These are phyloP conservation scores for Thalassiosira hispida DNA, from an alignment of 352 stramenopile genomes.

Conservation along the genomic window DNA sequence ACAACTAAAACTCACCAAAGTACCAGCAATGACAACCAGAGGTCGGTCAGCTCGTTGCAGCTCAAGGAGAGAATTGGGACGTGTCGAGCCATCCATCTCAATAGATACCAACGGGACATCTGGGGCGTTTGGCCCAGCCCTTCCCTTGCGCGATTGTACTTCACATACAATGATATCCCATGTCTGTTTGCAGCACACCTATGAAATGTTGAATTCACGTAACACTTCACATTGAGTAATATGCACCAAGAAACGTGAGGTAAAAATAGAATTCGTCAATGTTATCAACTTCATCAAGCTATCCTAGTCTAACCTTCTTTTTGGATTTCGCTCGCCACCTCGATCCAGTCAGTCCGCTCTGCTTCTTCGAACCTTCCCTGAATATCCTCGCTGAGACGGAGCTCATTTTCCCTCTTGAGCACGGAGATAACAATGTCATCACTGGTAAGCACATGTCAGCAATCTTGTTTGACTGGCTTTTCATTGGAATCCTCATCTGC, in stretches of 20 bases:
- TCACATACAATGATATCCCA: conserved; percentile 22
- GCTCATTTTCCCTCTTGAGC: conserved; percentile 27
- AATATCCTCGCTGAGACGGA: conserved; percentile 14
- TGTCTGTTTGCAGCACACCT: conserved; percentile 29
- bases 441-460: conserved; percentile 1
- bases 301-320: no score
- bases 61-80: conserved; percentile 4
- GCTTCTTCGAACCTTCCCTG: conserved; percentile 18
- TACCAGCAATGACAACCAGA: conserved; percentile 24
- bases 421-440: conserved; percentile 21
- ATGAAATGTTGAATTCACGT: conserved; percentile 13
- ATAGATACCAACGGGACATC: no score
- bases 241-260: no score
- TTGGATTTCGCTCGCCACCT: conserved; percentile 9
- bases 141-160: conserved; percentile 33
- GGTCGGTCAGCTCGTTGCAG: background rate
- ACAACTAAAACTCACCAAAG: conserved; percentile 5
- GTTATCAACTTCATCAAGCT: no score
- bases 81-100: conserved; percentile 5
- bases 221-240: conserved; percentile 14
- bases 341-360: conserved; percentile 21
- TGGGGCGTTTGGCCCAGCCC: no score
- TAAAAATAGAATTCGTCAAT: no score
- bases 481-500: conserved; percentile 2
- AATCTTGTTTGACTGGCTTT: background rate